These are phyloP conservation scores for Orbilia oligospora DNA, from an alignment of 2,329 filamentous ascomycete genomes.

Conservation along the genomic window DNA sequence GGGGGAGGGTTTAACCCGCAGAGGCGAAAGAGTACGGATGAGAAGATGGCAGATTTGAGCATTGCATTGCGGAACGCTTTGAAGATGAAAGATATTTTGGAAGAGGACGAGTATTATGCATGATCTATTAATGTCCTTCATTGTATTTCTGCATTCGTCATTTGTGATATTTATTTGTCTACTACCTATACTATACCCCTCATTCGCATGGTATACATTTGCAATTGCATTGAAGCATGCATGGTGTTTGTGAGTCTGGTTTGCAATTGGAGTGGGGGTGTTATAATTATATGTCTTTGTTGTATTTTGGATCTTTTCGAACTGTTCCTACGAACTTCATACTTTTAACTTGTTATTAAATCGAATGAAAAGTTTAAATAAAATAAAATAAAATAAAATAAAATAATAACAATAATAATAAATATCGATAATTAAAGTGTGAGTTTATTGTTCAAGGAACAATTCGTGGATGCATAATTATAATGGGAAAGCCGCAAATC, in stretches of 20 bases:
- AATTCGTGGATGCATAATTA: too few relatives aligned
- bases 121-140: neutral
- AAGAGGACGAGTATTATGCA: conserved; percentile 46
- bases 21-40: conserved; percentile 27
- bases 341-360: neutral
- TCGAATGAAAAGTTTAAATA: too few relatives aligned
- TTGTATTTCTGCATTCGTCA: neutral
- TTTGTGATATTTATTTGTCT: neutral
- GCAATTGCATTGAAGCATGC: neutral
- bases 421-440: too few relatives aligned
- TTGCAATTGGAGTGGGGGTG: neutral
- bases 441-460: too few relatives aligned
- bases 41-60: conserved; percentile 49
- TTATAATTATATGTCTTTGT: conserved; percentile 3
- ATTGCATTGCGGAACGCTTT: conserved; percentile 46
- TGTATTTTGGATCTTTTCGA: neutral
- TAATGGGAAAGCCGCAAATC: neutral
- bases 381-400: too few relatives aligned
- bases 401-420: too few relatives aligned
- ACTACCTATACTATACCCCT: neutral
- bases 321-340: neutral
- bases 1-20: neutral
- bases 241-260: neutral
- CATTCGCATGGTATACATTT: conserved; percentile 20
- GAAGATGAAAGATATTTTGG: conserved; percentile 54